Conservation (phyloP, 208 protist species). For the Angomonas desouzai region DNA sequence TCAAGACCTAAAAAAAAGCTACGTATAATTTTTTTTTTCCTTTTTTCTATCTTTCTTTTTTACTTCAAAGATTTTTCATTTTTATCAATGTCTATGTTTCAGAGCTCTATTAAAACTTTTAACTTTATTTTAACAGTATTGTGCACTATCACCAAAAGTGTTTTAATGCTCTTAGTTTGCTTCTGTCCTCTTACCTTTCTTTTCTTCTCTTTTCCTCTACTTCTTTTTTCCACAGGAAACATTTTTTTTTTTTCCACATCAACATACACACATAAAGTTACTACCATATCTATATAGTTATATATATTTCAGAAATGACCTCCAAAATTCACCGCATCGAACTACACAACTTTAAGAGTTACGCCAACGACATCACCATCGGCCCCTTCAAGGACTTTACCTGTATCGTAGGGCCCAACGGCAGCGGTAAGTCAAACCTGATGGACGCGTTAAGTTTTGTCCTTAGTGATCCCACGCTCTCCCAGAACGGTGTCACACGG, state of each 20-base stretch:
- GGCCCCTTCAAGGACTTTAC: constrained; percentile 98
- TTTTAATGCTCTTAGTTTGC: constrained; percentile 4
- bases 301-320: constrained; percentile 58
- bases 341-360: constrained; percentile 99
- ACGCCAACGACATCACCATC: constrained; percentile 91
- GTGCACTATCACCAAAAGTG: neutral
- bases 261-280: too few species aligned
- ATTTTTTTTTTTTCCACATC: too few species aligned
- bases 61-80: constrained; percentile 3
- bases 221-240: neutral
- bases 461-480: constrained; percentile 73
- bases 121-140: neutral
- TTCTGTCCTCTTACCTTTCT: constrained; percentile 13
- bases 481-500: constrained; percentile 16
- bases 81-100: neutral
- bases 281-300: too few species aligned
- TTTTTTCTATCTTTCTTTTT: constrained; percentile 7
- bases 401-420: constrained; percentile 99
- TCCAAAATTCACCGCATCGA: constrained; percentile 87
- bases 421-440: constrained; percentile 98
- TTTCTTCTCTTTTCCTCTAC: constrained; percentile 6
- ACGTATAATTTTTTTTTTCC: constrained; percentile 11
- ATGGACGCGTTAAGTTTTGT: constrained; percentile 99
- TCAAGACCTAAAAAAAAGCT: too few species aligned
- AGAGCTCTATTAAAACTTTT: neutral